A percentile compares a stretch with the other conserved stretches of the same genome.
Evolutionary conservation across 352 stramenopile genomes (phyloP).

Genomic region (Phytopythium helicoides): DNA sequence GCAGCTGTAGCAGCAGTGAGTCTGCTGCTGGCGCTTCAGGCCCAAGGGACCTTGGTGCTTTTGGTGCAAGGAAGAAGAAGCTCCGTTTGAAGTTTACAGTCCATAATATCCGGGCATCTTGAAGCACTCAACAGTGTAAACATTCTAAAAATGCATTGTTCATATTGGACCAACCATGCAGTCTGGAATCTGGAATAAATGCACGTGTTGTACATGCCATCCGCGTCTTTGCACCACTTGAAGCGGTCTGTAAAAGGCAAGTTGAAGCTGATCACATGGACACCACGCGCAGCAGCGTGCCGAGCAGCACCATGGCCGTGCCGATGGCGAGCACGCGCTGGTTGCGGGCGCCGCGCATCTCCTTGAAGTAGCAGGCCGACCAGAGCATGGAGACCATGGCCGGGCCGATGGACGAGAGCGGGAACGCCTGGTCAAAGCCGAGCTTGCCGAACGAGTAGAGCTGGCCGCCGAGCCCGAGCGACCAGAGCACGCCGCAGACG

Average conservation of each 20-base stretch:
- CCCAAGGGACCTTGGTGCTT: too few species aligned
- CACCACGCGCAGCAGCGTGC: conserved; percentile 64
- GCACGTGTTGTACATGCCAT: too few species aligned
- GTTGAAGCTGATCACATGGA: conserved; percentile 25
- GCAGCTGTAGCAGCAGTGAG: too few species aligned
- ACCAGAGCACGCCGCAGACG: conserved; percentile 77
- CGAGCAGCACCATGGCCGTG: conserved; percentile 62
- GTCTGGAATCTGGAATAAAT: too few species aligned
- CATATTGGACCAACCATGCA: too few species aligned
- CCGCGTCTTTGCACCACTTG: neutral
- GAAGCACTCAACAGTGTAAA: too few species aligned
- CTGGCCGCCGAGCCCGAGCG: conserved; percentile 59
- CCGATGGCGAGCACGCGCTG: conserved; percentile 53
- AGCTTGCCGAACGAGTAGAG: conserved; percentile 71
- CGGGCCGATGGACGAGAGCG: conserved; percentile 72
- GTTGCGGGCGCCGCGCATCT: conserved; percentile 73
- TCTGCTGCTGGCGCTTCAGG: too few species aligned
- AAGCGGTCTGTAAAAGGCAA: neutral
- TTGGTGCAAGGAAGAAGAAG: too few species aligned
- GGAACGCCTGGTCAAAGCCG: conserved; percentile 83
- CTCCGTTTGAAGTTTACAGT: too few species aligned
- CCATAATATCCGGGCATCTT: too few species aligned
- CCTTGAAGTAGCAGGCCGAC: conserved; percentile 78
- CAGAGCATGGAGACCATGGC: conserved; percentile 86
- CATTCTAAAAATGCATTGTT: too few species aligned